Percentiles rank a stretch among this genome's conserved stretches.
Conservation (phyloP, 164 flowering plant genomes). For the Litsea cubeba region DNA sequence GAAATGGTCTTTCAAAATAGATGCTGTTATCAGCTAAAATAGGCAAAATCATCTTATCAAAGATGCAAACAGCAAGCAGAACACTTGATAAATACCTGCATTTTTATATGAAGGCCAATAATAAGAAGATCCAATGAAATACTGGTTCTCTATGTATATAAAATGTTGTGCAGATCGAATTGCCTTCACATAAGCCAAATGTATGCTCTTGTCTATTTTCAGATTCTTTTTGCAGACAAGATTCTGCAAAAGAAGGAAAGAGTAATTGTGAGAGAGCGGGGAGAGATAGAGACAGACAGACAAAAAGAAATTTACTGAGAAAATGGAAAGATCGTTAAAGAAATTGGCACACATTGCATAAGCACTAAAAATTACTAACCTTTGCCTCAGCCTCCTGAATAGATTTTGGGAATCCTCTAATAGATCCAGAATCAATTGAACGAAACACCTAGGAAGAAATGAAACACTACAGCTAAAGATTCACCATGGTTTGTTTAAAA, state of each 20-base stretch:
- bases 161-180: conserved; percentile 85
- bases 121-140: conserved; percentile 82
- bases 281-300: background rate
- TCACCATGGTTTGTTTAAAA: background rate
- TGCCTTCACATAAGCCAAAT: conserved; percentile 74
- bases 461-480: background rate
- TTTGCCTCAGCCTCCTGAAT: conserved; percentile 43
- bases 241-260: conserved; percentile 37
- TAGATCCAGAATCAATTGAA: conserved; percentile 83
- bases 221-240: conserved; percentile 62
- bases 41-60: background rate
- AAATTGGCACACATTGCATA: background rate
- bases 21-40: background rate
- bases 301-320: no score
- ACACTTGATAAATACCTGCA: conserved; percentile 32
- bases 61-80: background rate
- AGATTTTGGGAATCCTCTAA: conserved; percentile 66
- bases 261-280: background rate
- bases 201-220: conserved; percentile 74
- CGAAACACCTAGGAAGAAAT: conserved; percentile 50
- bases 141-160: conserved; percentile 88
- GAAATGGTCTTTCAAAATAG: background rate
- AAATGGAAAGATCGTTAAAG: background rate
- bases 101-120: conserved; percentile 59
- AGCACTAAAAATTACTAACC: conserved; percentile 27